phyloP scores from a whole-genome alignment of 2,329 filamentous ascomycete genomes.

The Coccinonectria pachysandricola region DNA sequence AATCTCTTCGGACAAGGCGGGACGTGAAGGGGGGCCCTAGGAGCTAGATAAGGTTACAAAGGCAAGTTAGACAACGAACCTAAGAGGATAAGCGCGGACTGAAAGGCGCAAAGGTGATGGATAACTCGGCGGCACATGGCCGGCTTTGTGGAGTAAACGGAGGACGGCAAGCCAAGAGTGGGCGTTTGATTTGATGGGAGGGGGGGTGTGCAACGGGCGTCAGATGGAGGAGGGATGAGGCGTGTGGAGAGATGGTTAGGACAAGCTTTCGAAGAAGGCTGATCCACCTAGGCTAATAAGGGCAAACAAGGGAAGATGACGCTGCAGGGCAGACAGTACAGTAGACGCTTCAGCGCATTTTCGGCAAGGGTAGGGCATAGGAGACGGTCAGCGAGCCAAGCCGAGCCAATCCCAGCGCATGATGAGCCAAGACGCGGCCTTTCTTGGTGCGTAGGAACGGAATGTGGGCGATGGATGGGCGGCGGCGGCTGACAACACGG shows the following conservation, averaged over 20 bases:
- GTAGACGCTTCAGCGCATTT: too few relatives aligned
- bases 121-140: conserved; percentile 26
- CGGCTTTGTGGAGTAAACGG: conserved; percentile 21
- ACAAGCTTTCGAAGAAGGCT: conserved; percentile 23
- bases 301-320: conserved; percentile 13
- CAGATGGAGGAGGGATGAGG: conserved; percentile 5
- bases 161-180: conserved; percentile 16
- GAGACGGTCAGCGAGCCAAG: conserved; percentile 2
- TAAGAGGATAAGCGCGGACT: conserved; percentile 14
- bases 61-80: conserved; percentile 15
- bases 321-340: too few relatives aligned
- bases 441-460: too few relatives aligned
- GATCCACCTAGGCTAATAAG: conserved; percentile 13
- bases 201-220: conserved; percentile 5
- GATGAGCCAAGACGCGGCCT: too few relatives aligned
- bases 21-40: conserved; percentile 12
- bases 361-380: conserved; percentile 7
- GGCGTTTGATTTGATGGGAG: conserved; percentile 7
- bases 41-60: conserved; percentile 21
- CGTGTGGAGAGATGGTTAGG: conserved; percentile 16
- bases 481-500: too few relatives aligned
- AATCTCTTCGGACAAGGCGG: conserved; percentile 12
- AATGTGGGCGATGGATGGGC: too few relatives aligned
- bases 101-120: conserved; percentile 16
- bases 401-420: too few relatives aligned